Percentiles rank a stretch among this genome's conserved stretches.
Evolutionary conservation across 208 protist species (phyloP).

Genomic region (Blechomonas ayalai): DNA sequence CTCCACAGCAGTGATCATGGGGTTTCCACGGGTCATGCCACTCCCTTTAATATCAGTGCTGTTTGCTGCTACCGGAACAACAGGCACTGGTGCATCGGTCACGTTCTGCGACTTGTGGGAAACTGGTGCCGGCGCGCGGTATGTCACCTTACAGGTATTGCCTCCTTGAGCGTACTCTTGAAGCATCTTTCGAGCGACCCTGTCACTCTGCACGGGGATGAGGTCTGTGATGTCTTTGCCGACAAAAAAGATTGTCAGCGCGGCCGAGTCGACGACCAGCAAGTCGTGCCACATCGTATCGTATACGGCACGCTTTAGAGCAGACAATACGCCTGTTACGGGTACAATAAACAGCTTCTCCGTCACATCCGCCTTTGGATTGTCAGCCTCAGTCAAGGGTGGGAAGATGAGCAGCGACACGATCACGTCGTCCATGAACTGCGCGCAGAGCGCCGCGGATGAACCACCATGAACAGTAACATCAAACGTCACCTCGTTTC

Average conservation of each 20-base stretch:
- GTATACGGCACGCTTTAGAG: constrained; percentile 23
- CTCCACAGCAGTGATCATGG: no score
- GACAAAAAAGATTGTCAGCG: no score
- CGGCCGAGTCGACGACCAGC: not conserved
- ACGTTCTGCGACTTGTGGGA: no score
- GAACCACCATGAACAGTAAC: constrained; percentile 4
- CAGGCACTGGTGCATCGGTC: no score
- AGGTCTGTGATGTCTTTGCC: no score
- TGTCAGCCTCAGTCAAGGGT: not conserved
- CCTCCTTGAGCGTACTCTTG: constrained; percentile 17
- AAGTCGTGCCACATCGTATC: constrained; percentile 13
- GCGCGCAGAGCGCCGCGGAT: constrained; percentile 1
- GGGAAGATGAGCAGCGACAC: constrained; percentile 38
- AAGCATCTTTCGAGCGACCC: constrained; percentile 12
- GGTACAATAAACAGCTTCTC: constrained; percentile 55
- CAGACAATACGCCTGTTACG: constrained; percentile 12
- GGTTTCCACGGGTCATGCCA: no score
- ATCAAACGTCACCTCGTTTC: constrained; percentile 18
- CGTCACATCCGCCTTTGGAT: constrained; percentile 5
- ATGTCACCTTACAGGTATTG: constrained; percentile 18
- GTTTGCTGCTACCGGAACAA: no score
- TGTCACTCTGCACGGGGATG: constrained; percentile 12
- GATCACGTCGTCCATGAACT: constrained; percentile 34
- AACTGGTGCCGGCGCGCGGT: constrained; percentile 1
- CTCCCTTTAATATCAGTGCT: no score